Percentiles rank a stretch among this genome's conserved stretches.
These are phyloP conservation scores for Phaeotremella skinneri DNA, from an alignment of 768 basidiomycete genomes.

Conservation along the genomic window DNA sequence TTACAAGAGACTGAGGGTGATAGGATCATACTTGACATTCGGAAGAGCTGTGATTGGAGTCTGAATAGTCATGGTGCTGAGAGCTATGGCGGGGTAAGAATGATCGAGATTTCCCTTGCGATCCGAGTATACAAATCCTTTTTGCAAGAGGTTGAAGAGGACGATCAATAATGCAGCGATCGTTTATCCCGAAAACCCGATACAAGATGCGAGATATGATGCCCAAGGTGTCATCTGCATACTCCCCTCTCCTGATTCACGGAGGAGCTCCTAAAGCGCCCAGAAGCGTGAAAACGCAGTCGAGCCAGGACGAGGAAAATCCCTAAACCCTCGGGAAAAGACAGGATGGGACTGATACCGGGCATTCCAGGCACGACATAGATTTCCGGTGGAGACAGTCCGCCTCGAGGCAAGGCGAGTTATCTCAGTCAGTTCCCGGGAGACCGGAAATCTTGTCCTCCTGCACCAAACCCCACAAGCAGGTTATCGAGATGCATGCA, in stretches of 20 bases:
- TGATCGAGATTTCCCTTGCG: not conserved
- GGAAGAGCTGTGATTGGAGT: constrained; percentile 1
- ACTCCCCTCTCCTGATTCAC: not conserved
- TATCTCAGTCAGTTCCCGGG: too few relatives aligned
- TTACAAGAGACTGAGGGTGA: constrained; percentile 37
- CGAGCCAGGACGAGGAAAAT: too few relatives aligned
- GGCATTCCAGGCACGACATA: not conserved
- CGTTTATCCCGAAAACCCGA: too few relatives aligned
- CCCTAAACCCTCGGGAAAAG: not conserved
- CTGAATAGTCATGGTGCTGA: constrained; percentile 11
- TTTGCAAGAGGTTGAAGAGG: not conserved
- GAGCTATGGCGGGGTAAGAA: not conserved
- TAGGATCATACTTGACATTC: constrained; percentile 33
- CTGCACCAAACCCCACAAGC: too few relatives aligned
- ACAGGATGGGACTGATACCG: not conserved
- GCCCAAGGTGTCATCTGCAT: too few relatives aligned
- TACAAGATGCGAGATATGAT: too few relatives aligned
- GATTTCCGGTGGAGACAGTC: not conserved
- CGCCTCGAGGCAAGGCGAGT: too few relatives aligned
- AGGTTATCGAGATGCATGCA: too few relatives aligned
- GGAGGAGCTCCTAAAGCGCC: not conserved
- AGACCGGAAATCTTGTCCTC: not conserved
- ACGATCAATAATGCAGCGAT: too few relatives aligned
- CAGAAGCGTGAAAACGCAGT: not conserved
- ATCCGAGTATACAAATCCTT: too few relatives aligned